Base-by-base conservation (phyloP, 495 filamentous ascomycete genomes). In the Trypethelium eluteriae region DNA sequence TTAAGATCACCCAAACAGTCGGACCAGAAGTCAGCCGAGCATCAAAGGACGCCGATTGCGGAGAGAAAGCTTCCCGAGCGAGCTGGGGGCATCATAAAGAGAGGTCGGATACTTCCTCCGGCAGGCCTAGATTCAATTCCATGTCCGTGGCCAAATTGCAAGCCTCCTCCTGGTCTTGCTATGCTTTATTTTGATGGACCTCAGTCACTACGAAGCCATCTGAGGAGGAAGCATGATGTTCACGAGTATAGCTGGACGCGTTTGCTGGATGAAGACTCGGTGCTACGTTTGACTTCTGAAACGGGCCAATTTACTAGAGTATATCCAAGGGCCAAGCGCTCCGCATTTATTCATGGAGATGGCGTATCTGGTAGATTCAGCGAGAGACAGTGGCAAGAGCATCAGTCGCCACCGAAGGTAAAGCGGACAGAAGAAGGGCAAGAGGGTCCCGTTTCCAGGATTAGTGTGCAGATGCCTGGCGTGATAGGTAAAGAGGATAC, bases 181-280 rank as follows among this genome's bases (percentile, higher is more conserved):
- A 16, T 25, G 49, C 49, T 53, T 53, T 53, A n/a, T 53, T 53
- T 53, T 53, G 49, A 53, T 25, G 49, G 49, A 18, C 12, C 18
- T 14, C 49, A 53, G 18, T 53, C 49, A n/a, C 49, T 53, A 18
- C 49, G 16, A 53, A 53, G 49, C 49, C 49, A 53, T 53, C n/a
- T 53, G 49, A 53, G 49, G 49, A n/a, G 18, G 49, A 53, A 53
- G 16, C 49, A 53, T 53, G 49, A 25, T 53, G 49, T 53, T 53
- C 49, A 53, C 49, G 49, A 53, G 12, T 53, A 53, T 53, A 53
- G 49, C 49, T 53, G 49, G 49, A 53, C 49, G 49, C 49, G 49
- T 53, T 25, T 53, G 49, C 49, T 53, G 49, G 16, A 53, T 53
- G 12, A 53, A 53, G 18, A n/a, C n/a, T 53, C 18, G 49, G 49